Base-by-base conservation (phyloP, 2,329 filamentous ascomycete species). In the Microsporum ferrugineum region DNA sequence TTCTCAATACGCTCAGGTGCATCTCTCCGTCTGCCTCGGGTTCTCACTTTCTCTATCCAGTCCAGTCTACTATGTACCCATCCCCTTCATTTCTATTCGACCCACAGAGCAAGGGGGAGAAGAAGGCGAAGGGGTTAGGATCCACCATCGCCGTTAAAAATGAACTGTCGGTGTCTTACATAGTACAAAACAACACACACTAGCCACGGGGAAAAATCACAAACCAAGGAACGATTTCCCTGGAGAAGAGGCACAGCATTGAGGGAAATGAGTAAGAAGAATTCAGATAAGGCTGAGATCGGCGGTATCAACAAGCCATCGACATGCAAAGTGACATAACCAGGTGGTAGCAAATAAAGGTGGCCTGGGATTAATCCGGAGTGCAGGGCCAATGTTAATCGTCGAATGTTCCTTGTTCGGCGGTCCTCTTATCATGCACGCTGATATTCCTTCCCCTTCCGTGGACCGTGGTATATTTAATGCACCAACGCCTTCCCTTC, bases 211-310 rank as follows among this genome's bases (percentile, higher is more conserved):
- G 29, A 55, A 55, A 43, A 55, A 55, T 31, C 14, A 55, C 51
- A 36, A 55, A 55, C 17, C 45, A 51, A 31, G 45, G 45, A 33
- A 31, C 45, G 45, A 51, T 51, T 47, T 51, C 12, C 45, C 45
- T 29, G 23, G 27, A 55, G 33, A 5, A 55, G 31, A 55, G 51
- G 49, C 17, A 47, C n/a, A 47, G 39, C 39, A 43, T 27, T 34
- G 49, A 34, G 51, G 29, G 29, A 17, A 10, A 55, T 55, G 51
- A 17, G 51, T 55, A 55, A 36, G 33, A 55, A n/a, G 31, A 55
- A 36, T 55, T 55, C 51, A 36, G 51, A 55, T 55, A 55, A 55
- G 33, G 51, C 51, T 55, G 51, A 34, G 51, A 55, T 55, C 51
- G 51, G 51, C 51, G 45, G 45, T 23, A 29, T 29, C 45, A 31